Evolutionary conservation across 2,329 filamentous ascomycete species (phyloP).

Genomic region (Balansia obtecta): DNA sequence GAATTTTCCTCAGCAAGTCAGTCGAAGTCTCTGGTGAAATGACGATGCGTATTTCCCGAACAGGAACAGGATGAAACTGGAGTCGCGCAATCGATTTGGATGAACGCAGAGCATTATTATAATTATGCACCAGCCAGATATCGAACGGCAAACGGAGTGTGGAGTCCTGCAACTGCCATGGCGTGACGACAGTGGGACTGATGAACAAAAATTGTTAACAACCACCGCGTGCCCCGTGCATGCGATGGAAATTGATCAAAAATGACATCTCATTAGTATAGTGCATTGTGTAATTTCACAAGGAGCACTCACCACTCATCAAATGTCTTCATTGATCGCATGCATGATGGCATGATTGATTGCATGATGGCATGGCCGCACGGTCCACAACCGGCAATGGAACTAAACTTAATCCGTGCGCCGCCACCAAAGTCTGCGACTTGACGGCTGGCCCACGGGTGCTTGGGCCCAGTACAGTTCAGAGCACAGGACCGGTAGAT

Average conservation of each 20-base stretch:
- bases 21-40: neutral
- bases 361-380: neutral
- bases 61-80: neutral
- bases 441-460: neutral
- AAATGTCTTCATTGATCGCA: neutral
- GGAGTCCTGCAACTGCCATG: neutral
- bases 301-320: too few species aligned
- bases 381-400: neutral
- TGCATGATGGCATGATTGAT: too few species aligned
- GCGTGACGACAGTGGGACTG: too few species aligned
- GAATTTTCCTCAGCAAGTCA: neutral
- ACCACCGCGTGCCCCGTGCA: too few species aligned
- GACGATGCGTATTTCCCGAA: neutral
- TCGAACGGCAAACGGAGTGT: too few species aligned
- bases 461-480: neutral
- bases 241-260: too few species aligned
- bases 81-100: neutral
- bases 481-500: too few species aligned
- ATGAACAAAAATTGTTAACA: too few species aligned
- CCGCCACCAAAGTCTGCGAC: neutral
- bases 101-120: neutral
- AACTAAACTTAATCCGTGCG: neutral
- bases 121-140: too few species aligned
- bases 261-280: too few species aligned
- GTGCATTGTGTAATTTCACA: too few species aligned